Evolutionary conservation across 108 stramenopile genomes (phyloP), one percentile per base, ranked within the genome.

Genomic region (Cyclotella sp.): DNA sequence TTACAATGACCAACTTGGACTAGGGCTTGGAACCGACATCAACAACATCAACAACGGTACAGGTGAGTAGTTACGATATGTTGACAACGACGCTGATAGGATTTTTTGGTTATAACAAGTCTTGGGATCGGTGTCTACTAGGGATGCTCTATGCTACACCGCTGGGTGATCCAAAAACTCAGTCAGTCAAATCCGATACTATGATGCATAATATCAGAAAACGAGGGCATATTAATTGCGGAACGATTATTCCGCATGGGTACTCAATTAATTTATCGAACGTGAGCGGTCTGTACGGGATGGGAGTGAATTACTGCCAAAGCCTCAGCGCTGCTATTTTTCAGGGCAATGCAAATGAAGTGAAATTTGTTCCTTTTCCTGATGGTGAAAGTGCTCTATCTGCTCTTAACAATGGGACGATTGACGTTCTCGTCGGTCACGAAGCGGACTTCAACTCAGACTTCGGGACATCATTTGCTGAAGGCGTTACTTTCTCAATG

Each of bases 401-500:
- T 8, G 85, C 81, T 18, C 69, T 86, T 26, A 41, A 5, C n/a
- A 51, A 76, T 45, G 83, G 79, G n/a, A 49, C 54, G 12, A 81
- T 89, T 43, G 88, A 89, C 70, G 79, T 85, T 29, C 57, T 89
- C 61, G 51, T 73, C n/a, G 80, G 88, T 28, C 16, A 68, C 8
- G 73, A 76, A 26, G 80, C 83, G 13, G 26, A 63, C 7, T 26
- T 75, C 12, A 52, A 61, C 11, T 66, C 79, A 16, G 88, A 89
- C 76, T 60, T 84, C 39, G 29, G 44, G 0, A 72, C 80, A 43
- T 52, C 70, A 13, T 46, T 39, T 34, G 53, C 53, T 34, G 63
- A 44, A 34, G 70, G 88, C 7, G 75, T 84, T 29, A 45, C 40
- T 28, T 88, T 88, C 70, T 63, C 84, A 18, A 53, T 53, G 26